Evolutionary conservation across 2,329 filamentous ascomycete genomes (phyloP), one percentile per base, ranked within the genome.

Genomic region (Botrytis paeoniae): DNA sequence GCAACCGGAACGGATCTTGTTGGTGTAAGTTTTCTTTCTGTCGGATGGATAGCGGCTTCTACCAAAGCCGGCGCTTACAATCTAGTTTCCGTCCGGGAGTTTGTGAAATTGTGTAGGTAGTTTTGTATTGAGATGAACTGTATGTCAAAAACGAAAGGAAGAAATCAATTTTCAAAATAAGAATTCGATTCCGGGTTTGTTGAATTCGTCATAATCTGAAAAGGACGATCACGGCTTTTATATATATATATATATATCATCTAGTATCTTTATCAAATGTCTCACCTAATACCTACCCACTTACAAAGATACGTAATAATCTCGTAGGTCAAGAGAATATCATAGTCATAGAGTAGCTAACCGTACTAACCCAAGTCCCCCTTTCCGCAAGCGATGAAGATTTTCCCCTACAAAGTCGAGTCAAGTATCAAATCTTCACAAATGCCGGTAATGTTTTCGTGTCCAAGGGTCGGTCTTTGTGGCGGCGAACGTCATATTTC

Each of bases 361-460:
- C 8, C 59, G 22, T 37, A 14, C 20, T 25, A 16, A 37, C 25
- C 59, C 43, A 35, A 25, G 62, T 41, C 48, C 64, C 63, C 64
- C 18, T 68, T 68, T 68, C 35, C 48, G 25, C 45, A 68, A 68
- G 64, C 64, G 64, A 68, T 68, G 16, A 51, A 54, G 45, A 48
- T 64, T 39, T 68, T n/a, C 45, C 45, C 22, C 12, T 20, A 2
- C 25, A 5, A n/a, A 51, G 48, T n/a, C 25, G 48, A 45, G 29
- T 35, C n/a, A 35, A 48, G 14, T 29, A 35, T 22, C 29, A n/a
- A 25, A 48, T 35, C 39, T 18, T 65, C 20, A 35, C 29, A n/a
- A 54, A 54, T n/a, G n/a, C 48, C 48, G 48, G 48, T 5, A 48
- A 39, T 25, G 18, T 41, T 65, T 22, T 35, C 62, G 18, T 20